Evolutionary conservation across 2,329 filamentous ascomycete species (phyloP).

Genomic region (Taxawa tesnikishii): DNA sequence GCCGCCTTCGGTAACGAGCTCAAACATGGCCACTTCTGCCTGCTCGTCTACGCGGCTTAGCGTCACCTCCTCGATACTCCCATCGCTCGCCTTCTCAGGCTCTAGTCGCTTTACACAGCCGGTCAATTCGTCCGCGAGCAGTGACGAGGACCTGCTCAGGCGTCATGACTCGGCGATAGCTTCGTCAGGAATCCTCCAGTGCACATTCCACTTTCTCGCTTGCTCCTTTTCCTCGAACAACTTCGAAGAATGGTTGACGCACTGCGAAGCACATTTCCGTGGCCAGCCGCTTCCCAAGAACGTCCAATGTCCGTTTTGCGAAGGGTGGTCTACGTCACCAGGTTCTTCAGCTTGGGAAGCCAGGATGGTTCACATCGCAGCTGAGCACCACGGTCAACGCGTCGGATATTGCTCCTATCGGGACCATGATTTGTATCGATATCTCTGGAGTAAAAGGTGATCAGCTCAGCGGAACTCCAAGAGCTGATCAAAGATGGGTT

Average conservation of each 20-base stretch:
- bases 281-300: not conserved
- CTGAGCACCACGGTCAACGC: not conserved
- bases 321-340: too few relatives aligned
- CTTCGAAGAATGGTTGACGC: slow-evolving; percentile 1
- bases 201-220: slow-evolving; percentile 4
- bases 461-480: slow-evolving; percentile 1
- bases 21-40: too few relatives aligned
- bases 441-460: slow-evolving; percentile 1
- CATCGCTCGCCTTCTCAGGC: too few relatives aligned
- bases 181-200: slow-evolving; percentile 1
- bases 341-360: slow-evolving; percentile 1
- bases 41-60: too few relatives aligned
- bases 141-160: too few relatives aligned
- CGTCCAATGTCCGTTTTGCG: slow-evolving; percentile 4
- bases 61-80: too few relatives aligned
- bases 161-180: not conserved
- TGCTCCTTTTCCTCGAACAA: slow-evolving; percentile 1
- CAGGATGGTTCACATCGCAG: slow-evolving; percentile 1
- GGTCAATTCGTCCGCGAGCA: too few relatives aligned
- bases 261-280: slow-evolving; percentile 3
- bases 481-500: slow-evolving; percentile 1
- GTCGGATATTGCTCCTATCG: not conserved
- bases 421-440: slow-evolving; percentile 3
- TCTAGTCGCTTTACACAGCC: too few relatives aligned
- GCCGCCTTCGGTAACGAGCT: too few relatives aligned